Evolutionary conservation across 1,284 basidiomycete species (phyloP), one percentile per base, ranked within the genome.

Genomic region (Pholiota adiposa): DNA sequence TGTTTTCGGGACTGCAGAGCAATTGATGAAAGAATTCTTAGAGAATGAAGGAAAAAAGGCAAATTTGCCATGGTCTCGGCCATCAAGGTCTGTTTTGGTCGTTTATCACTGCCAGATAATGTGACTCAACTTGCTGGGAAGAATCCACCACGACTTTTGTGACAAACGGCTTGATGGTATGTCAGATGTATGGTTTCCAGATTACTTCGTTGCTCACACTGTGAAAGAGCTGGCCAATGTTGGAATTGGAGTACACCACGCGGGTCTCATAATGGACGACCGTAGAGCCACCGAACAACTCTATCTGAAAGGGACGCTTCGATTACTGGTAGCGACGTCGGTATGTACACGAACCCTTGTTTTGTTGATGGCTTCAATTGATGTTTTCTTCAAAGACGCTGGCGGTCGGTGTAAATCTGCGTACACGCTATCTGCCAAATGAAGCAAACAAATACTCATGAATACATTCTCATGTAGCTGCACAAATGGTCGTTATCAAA

Each of bases 201-300:
- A 38, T 8, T 12, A 41, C 38, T 11, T 14, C 4, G 7, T 34
- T 48, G n/a, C 19, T 23, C n/a, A 41, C 33, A 21, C 51, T 27
- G 57, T 40, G 54, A 14, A 55, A 91, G 90, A 82, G 56, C 77
- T 91, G 25, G 86, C 82, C 16, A 69, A 76, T 0, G 73, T 74
- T 54, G 94, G 94, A 0, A 86, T 97, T 51, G 93, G 92, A 7
- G 84, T 93, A 7, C 94, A 97, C 69, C 94, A 97, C 67, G 94
- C 94, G 12, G 94, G 94, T 1, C 75, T 96, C 59, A 82, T 78
- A n/a, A 73, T 84, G 23, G 83, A 86, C 25, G 94, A 96, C 66
- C 84, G 93, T 46, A 82, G 82, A 59, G 70, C 80, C 0, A 86
- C 86, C 1, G 94, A 97, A 72, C 81, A 85, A 18, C 73, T 92